Evolutionary conservation across 2,329 filamentous ascomycete species (phyloP).

Genomic region (Fusarium illudens): DNA sequence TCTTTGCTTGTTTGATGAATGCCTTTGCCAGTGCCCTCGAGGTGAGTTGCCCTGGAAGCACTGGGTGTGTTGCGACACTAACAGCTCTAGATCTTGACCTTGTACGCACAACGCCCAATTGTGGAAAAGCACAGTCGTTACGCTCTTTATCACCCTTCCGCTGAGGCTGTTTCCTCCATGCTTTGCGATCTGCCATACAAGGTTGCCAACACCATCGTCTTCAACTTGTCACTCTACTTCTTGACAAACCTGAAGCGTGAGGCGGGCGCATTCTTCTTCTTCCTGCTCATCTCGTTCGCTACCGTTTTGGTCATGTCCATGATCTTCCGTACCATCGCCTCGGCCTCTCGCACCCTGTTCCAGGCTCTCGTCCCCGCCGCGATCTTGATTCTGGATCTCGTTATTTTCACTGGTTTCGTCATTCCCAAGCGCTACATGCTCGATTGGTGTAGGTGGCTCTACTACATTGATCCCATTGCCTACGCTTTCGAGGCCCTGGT

Average conservation of each 20-base stretch:
- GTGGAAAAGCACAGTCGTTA: conserved; percentile 91
- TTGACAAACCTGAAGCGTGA: conserved; percentile 82
- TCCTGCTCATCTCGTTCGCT: conserved; percentile 77
- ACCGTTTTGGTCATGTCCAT: conserved; percentile 76
- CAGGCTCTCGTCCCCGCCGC: conserved; percentile 44
- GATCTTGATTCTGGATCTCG: conserved; percentile 49
- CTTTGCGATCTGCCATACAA: conserved; percentile 85
- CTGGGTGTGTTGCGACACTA: background rate
- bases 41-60: conserved; percentile 48
- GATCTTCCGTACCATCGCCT: conserved; percentile 59
- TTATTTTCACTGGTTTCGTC: conserved; percentile 77
- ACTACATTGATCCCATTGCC: conserved; percentile 79
- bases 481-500: conserved; percentile 85
- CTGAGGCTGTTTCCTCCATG: conserved; percentile 89
- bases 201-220: conserved; percentile 74
- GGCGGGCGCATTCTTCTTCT: conserved; percentile 84
- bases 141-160: conserved; percentile 87
- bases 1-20: conserved; percentile 89
- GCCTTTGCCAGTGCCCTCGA: conserved; percentile 83
- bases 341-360: conserved; percentile 40
- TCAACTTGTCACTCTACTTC: conserved; percentile 87
- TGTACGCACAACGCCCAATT: conserved; percentile 89
- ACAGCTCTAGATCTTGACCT: conserved; percentile 72
- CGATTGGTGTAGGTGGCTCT: conserved; percentile 84
- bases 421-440: conserved; percentile 75